Evolutionary conservation across 495 filamentous ascomycete species (phyloP).

Genomic region (Penicillium flavigenum): DNA sequence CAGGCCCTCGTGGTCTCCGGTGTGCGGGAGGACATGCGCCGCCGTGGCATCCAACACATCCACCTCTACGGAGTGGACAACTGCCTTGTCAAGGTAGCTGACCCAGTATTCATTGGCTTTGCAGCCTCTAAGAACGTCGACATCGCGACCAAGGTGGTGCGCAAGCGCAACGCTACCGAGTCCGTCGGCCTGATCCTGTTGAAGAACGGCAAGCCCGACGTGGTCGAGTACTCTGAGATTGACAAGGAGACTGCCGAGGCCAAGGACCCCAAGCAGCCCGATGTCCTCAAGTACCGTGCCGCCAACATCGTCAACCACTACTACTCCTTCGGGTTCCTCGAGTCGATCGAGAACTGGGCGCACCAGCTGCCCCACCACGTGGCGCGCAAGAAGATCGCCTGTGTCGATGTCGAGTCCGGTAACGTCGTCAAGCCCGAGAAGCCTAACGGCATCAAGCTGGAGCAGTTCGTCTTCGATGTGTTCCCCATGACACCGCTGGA

Average conservation of each 20-base stretch:
- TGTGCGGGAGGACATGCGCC: slow-evolving; percentile 84
- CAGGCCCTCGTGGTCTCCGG: slow-evolving; percentile 79
- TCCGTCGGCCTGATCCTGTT: slow-evolving; percentile 91
- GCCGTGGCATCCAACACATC: slow-evolving; percentile 89
- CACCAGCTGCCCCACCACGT: slow-evolving; percentile 92
- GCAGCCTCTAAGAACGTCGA: slow-evolving; percentile 85
- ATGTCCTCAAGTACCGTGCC: slow-evolving; percentile 89
- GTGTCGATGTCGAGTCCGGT: slow-evolving; percentile 71
- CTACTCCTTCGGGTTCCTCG: slow-evolving; percentile 92
- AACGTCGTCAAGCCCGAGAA: slow-evolving; percentile 82
- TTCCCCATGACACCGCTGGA: slow-evolving; percentile 85
- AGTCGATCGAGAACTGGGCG: slow-evolving; percentile 81
- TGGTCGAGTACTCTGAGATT: slow-evolving; percentile 99
- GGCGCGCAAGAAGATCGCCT: slow-evolving; percentile 97
- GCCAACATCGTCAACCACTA: slow-evolving; percentile 99
- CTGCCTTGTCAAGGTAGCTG: slow-evolving; percentile 95
- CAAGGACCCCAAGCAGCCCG: slow-evolving; percentile 77
- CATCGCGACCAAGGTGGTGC: slow-evolving; percentile 97
- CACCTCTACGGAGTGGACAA: slow-evolving; percentile 99
- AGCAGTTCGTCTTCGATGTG: slow-evolving; percentile 99
- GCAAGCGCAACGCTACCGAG: slow-evolving; percentile 96
- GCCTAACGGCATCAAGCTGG: slow-evolving; percentile 97
- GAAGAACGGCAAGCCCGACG: slow-evolving; percentile 95
- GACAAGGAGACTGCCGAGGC: slow-evolving; percentile 83
- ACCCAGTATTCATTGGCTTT: slow-evolving; percentile 95